phyloP scores from a whole-genome alignment of 2,329 filamentous ascomycete genomes.

The Aspergillus sp. region DNA sequence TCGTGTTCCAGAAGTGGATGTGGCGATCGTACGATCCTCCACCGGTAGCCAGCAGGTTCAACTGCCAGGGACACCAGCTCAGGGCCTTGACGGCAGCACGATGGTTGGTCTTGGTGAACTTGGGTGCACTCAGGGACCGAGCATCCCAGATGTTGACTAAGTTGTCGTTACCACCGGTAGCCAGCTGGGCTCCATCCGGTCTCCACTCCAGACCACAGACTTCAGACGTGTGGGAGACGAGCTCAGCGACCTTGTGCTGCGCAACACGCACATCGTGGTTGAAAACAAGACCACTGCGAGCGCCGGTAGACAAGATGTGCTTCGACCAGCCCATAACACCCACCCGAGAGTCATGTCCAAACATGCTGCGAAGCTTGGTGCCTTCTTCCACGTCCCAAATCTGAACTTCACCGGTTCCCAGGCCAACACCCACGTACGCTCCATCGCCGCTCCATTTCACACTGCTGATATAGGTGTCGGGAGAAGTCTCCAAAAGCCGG shows the following conservation, averaged over 20 bases:
- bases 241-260: constrained; percentile 96
- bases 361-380: constrained; percentile 96
- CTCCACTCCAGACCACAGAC: constrained; percentile 98
- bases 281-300: constrained; percentile 90
- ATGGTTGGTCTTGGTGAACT: constrained; percentile 99
- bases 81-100: constrained; percentile 97
- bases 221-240: constrained; percentile 94
- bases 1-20: constrained; percentile 99
- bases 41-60: constrained; percentile 93
- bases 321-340: constrained; percentile 99
- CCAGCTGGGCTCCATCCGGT: constrained; percentile 91
- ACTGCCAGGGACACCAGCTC: constrained; percentile 98
- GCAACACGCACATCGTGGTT: constrained; percentile 98
- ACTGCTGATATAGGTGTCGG: constrained; percentile 94
- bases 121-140: constrained; percentile 85
- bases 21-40: constrained; percentile 95
- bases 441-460: constrained; percentile 99
- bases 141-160: constrained; percentile 99
- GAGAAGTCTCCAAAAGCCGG: constrained; percentile 80
- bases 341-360: constrained; percentile 92
- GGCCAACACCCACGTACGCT: constrained; percentile 91
- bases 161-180: constrained; percentile 98
- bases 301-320: constrained; percentile 92
- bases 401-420: constrained; percentile 94
- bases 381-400: constrained; percentile 98